Conservation (phyloP, 441 rosid species). For the Jatropha multifida region DNA sequence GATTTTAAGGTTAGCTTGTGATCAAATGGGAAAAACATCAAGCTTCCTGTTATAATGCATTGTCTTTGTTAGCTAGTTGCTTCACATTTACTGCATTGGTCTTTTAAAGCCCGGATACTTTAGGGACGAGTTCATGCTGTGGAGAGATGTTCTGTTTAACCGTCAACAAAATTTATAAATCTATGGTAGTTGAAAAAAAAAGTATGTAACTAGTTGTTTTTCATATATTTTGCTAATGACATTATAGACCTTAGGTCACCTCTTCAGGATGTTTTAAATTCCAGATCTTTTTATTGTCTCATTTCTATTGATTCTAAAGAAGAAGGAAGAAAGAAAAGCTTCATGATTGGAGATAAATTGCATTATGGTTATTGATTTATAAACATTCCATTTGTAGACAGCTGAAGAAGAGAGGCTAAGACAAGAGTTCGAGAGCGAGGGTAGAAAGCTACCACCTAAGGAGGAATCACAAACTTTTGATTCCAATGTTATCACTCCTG, state of each 20-base stretch:
- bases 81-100: not conserved
- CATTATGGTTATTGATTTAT: slow-evolving; percentile 13
- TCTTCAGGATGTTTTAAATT: not conserved
- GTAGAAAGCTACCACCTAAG: slow-evolving; percentile 78
- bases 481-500: slow-evolving; percentile 91
- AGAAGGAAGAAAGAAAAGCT: not conserved
- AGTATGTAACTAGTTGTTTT: not conserved
- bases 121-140: not conserved
- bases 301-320: not conserved
- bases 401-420: slow-evolving; percentile 82
- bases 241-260: not conserved
- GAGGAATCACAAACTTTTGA: slow-evolving; percentile 64
- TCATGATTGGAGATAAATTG: not conserved
- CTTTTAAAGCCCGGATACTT: not conserved
- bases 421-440: slow-evolving; percentile 81
- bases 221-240: not conserved
- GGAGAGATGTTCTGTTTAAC: not conserved
- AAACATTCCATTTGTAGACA: slow-evolving; percentile 45
- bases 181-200: not conserved
- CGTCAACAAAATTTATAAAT: not conserved
- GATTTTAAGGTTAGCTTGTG: not conserved
- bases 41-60: not conserved
- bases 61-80: not conserved
- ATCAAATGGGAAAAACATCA: not conserved
- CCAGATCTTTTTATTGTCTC: not conserved